Conservation (phyloP, 371 early-diverging fungal genomes). For the Apophysomyces ossiformis region DNA sequence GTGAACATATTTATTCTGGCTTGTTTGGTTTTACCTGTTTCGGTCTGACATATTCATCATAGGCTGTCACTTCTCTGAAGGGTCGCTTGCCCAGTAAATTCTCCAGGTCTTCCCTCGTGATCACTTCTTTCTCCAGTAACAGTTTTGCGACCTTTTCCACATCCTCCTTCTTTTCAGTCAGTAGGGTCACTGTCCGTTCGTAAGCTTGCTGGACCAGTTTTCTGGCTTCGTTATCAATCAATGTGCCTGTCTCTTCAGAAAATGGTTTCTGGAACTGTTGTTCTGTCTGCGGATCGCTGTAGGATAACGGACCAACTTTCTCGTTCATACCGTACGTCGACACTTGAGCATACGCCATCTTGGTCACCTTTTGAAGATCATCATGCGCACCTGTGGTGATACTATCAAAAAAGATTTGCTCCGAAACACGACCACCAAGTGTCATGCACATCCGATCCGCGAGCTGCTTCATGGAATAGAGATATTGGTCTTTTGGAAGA, state of each 20-base stretch:
- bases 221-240: conserved; percentile 96
- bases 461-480: conserved; percentile 91
- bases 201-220: conserved; percentile 83
- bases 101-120: conserved; percentile 95
- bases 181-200: conserved; percentile 76
- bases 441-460: conserved; percentile 99
- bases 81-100: conserved; percentile 88
- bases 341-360: conserved; percentile 96
- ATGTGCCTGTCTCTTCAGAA: conserved; percentile 90
- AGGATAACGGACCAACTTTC: conserved; percentile 87
- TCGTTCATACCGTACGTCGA: conserved; percentile 95
- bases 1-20: not conserved
- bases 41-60: conserved; percentile 63
- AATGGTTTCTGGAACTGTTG: conserved; percentile 93
- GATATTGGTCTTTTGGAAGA: conserved; percentile 96
- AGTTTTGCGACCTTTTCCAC: conserved; percentile 94
- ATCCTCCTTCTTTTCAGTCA: conserved; percentile 81
- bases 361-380: conserved; percentile 97
- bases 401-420: conserved; percentile 91
- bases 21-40: conserved; percentile 32
- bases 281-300: conserved; percentile 74
- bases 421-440: conserved; percentile 94
- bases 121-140: conserved; percentile 94
- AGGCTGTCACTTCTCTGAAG: conserved; percentile 77
- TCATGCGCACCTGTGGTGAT: conserved; percentile 93